Conservation (phyloP, 306 rosid species). For the Pueraria montana region DNA sequence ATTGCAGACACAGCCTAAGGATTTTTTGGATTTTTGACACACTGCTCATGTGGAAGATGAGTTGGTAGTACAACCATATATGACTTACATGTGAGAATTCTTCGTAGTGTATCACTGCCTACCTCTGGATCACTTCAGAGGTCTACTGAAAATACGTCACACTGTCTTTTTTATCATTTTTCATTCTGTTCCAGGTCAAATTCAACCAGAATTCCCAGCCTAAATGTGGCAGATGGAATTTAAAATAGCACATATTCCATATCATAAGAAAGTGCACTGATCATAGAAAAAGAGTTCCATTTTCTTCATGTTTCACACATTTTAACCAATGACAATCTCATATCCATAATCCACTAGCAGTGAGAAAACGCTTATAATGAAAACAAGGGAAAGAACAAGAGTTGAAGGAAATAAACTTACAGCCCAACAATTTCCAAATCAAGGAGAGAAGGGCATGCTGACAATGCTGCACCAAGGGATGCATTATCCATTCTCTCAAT, state of each 20-base stretch:
- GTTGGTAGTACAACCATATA: background rate
- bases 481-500: constrained; percentile 90
- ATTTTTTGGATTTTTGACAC: background rate
- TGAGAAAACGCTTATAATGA: constrained; percentile 34
- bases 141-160: background rate
- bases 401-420: constrained; percentile 68
- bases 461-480: constrained; percentile 82
- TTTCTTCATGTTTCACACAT: background rate
- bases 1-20: background rate
- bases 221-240: constrained; percentile 22
- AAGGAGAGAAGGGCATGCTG: constrained; percentile 88
- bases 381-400: constrained; percentile 36
- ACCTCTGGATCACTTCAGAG: constrained; percentile 11
- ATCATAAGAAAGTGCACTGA: constrained; percentile 17
- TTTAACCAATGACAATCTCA: constrained; percentile 15
- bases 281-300: constrained; percentile 14
- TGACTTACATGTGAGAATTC: background rate
- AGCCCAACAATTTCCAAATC: constrained; percentile 98
- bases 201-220: constrained; percentile 25
- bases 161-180: background rate
- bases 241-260: constrained; percentile 5
- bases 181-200: background rate
- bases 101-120: background rate
- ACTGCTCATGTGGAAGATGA: constrained; percentile 6
- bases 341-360: constrained; percentile 24